Evolutionary conservation across 305 asterid species (phyloP).

Genomic region (Fraxinus ornus): DNA sequence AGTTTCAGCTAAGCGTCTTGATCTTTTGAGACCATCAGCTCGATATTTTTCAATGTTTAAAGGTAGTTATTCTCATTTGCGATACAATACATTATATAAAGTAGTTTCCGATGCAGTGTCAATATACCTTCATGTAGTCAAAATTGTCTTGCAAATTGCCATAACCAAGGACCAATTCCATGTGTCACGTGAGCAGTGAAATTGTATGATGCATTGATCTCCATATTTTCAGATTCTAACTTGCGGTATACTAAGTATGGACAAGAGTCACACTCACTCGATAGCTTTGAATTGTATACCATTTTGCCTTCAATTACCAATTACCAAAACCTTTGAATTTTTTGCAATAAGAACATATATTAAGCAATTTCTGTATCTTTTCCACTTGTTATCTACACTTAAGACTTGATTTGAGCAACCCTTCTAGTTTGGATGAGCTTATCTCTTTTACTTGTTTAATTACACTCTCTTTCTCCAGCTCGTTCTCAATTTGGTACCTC

Average conservation of each 20-base stretch:
- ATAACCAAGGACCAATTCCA: neutral
- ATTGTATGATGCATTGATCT: neutral
- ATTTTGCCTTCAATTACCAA: neutral
- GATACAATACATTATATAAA: neutral
- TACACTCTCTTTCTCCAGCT: neutral
- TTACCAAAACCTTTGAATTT: neutral
- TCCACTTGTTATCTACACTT: neutral
- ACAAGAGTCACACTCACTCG: neutral
- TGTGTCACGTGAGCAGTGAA: neutral
- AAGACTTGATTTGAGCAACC: neutral
- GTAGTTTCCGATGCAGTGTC: neutral
- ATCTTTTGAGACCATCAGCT: slow-evolving; percentile 88
- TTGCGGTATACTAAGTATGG: neutral
- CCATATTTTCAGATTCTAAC: neutral
- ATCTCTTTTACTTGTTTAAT: neutral
- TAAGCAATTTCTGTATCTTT: neutral
- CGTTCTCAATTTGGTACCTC: neutral
- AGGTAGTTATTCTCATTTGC: slow-evolving; percentile 51
- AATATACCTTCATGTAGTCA: neutral
- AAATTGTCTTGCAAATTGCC: neutral
- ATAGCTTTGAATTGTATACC: neutral
- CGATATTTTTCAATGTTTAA: slow-evolving; percentile 73
- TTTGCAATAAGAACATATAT: neutral
- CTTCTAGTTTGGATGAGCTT: neutral
- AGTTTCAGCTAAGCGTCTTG: slow-evolving; percentile 76